Evolutionary conservation across 345 rosid species (phyloP), one percentile per base, ranked within the genome.

Genomic region (Linum tenue): DNA sequence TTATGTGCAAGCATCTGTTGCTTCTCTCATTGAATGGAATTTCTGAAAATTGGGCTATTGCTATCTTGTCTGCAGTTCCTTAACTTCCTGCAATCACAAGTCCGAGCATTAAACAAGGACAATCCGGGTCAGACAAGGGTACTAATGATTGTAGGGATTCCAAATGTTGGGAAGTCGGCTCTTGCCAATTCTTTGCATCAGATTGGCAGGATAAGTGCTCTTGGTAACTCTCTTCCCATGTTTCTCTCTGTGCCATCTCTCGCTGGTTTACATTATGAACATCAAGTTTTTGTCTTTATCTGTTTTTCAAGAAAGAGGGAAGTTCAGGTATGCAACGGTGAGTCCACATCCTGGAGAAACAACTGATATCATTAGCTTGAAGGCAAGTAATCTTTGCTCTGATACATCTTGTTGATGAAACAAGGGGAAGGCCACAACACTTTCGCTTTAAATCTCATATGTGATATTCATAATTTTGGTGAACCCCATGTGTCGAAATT

Each of bases 81-180:
- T 41, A 83, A 86, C 67, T 83, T 82, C 56, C 73, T 91, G 67
- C 98, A 88, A 82, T 82, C 82, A 62, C 86, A 74, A 73, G 75
- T 84, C 38, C 82, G 91, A 76, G 78, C 77, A 69, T 58, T 82
- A 72, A 80, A 82, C 67, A 85, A 67, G 65, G 91, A 78, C 38
- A 65, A 75, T 70, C 75, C 74, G 53, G 50, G 78, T 72, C 70
- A 56, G 64, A 82, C 98, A 39, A 62, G 77, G 63, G 82, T 90
- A 42, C 65, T 82, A 53, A 79, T 92, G 95, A 75, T 92, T 35
- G 82, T 83, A 5, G 96, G 96, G 74, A 78, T 89, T 73, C 96
- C 98, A 36, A 92, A 87, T 42, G 91, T 83, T 22, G 98, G 98
- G 65, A 89, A 89, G 48, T 89, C 98, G 2, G 98, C 96, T 50